A percentile compares a stretch with the other conserved stretches of the same genome.
These are phyloP conservation scores for Lunularia cruciata DNA, from an alignment of 225 moss, liverwort and hornwort genomes.

Conservation along the genomic window DNA sequence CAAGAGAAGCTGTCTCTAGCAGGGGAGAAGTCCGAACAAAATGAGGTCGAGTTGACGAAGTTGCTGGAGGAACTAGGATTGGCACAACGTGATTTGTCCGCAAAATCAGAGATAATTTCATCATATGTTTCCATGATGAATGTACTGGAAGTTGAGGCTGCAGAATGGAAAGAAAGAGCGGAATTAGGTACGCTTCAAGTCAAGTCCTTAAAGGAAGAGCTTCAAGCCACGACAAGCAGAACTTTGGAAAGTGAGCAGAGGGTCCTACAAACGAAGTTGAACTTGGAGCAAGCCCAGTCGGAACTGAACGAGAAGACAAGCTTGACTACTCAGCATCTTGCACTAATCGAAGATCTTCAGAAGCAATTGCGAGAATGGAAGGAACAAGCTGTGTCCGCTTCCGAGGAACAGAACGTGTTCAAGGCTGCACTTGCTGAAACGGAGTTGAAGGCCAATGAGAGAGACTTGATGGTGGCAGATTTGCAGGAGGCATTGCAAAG, in stretches of 20 bases:
- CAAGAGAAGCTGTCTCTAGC: conserved; percentile 48
- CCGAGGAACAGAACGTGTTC: conserved; percentile 29
- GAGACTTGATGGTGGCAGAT: conserved; percentile 9
- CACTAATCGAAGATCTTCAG: conserved; percentile 43
- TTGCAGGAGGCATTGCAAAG: conserved; percentile 20
- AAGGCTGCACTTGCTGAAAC: conserved; percentile 22
- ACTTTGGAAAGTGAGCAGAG: conserved; percentile 36
- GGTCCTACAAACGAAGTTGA: conserved; percentile 39
- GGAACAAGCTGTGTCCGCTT: conserved; percentile 28
- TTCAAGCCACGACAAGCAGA: conserved; percentile 10
- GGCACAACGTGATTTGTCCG: conserved; percentile 40
- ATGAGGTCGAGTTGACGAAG: conserved; percentile 38
- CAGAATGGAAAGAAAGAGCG: conserved; percentile 27
- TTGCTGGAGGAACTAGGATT: conserved; percentile 42
- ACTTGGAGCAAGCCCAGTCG: conserved; percentile 40
- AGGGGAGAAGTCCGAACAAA: conserved; percentile 17
- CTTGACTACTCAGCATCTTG: conserved; percentile 44
- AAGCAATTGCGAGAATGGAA: conserved; percentile 48
- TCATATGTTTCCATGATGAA: conserved; percentile 18
- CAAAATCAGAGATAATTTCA: conserved; percentile 45
- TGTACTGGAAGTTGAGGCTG: conserved; percentile 24
- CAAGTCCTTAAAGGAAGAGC: conserved; percentile 20
- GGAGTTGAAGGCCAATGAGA: conserved; percentile 9
- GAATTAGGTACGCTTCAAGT: conserved; percentile 1
- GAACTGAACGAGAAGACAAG: conserved; percentile 48